Base-by-base conservation (phyloP, 2,329 filamentous ascomycete genomes). In the Aspergillus latus region DNA sequence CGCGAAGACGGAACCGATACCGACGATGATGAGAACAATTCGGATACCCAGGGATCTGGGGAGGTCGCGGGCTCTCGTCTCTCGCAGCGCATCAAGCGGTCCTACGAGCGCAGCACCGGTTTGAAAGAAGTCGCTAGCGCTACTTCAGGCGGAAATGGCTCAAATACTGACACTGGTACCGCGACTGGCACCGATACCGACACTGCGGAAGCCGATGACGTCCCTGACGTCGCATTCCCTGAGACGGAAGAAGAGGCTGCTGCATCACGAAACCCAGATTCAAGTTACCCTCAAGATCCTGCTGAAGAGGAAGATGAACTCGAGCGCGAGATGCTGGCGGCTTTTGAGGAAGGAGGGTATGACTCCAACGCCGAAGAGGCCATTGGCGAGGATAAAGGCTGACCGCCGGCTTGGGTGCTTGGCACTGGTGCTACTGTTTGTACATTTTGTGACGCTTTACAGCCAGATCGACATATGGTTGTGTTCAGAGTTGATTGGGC, bases 251-350 rank as follows among this genome's bases (percentile, higher is more conserved):
- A 54, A 49, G 68, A 72, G 13, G 67, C 64, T 44, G 66, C 63
- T 48, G 64, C 66, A 36, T 60, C 57, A 36, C 66, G 64, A 49
- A 70, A 70, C 15, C 60, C 59, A 40, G 68, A 69, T 49, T 68
- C 66, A 28, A 67, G 51, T 2, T 58, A 62, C 29, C 61, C 62
- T 0, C 66, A 67, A 54, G 63, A 69, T 15, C 66, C 69, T 2
- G 69, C 72, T 36, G 75, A 77, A 15, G 77, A 78, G 6, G 76
- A 81, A 8, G 77, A 79, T 56, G 77, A 76, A 49, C 64, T 80
- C 21, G 78, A 80, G 56, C 70, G 73, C 37, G 85, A 87, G 64
- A 77, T 88, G 68, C 74, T 85, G 65, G 84, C 84, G 1, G 85
- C 83, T 61, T 74, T 86, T 61, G 83, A 85, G 53, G 74, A 73